A percentile compares a stretch with the other conserved stretches of the same genome.
These are phyloP conservation scores for Globisporangium spinosum DNA, from an alignment of 352 stramenopile species.

Conservation along the genomic window DNA sequence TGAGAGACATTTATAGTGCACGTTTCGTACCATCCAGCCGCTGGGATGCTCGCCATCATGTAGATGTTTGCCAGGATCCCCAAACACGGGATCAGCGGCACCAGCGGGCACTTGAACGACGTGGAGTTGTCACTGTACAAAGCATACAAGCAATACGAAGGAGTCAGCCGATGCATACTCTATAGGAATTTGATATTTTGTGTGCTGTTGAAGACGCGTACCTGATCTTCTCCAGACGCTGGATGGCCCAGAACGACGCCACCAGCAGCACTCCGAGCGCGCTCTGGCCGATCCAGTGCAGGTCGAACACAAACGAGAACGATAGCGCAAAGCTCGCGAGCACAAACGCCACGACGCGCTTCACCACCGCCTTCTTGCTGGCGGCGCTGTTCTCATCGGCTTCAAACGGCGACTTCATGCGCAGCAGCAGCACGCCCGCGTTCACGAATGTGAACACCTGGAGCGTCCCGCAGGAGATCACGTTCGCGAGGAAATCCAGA, in stretches of 20 bases:
- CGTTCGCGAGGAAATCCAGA: slow-evolving; percentile 88
- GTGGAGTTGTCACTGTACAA: slow-evolving; percentile 23
- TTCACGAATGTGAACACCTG: slow-evolving; percentile 94
- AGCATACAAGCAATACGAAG: not conserved
- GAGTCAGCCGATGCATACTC: not conserved
- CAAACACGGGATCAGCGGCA: slow-evolving; percentile 53
- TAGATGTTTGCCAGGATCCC: slow-evolving; percentile 66
- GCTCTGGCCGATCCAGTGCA: slow-evolving; percentile 47
- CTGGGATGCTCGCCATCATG: slow-evolving; percentile 59
- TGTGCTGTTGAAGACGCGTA: slow-evolving; percentile 19
- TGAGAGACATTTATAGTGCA: not conserved
- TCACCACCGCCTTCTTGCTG: slow-evolving; percentile 32
- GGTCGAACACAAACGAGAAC: slow-evolving; percentile 63
- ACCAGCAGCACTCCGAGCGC: slow-evolving; percentile 31
- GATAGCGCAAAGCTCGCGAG: slow-evolving; percentile 54
- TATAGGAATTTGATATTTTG: not conserved
- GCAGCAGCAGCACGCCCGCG: slow-evolving; percentile 84
- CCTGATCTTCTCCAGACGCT: slow-evolving; percentile 55
- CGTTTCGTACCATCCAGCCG: slow-evolving; percentile 44
- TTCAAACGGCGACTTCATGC: slow-evolving; percentile 44
- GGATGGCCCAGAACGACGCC: slow-evolving; percentile 45
- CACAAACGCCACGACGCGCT: slow-evolving; percentile 60
- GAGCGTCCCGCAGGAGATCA: slow-evolving; percentile 90
- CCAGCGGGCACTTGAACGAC: slow-evolving; percentile 58
- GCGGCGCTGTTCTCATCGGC: slow-evolving; percentile 10